Conservation (phyloP, 2,329 filamentous ascomycete species). For the Lasiodiplodia hormozganensis region DNA sequence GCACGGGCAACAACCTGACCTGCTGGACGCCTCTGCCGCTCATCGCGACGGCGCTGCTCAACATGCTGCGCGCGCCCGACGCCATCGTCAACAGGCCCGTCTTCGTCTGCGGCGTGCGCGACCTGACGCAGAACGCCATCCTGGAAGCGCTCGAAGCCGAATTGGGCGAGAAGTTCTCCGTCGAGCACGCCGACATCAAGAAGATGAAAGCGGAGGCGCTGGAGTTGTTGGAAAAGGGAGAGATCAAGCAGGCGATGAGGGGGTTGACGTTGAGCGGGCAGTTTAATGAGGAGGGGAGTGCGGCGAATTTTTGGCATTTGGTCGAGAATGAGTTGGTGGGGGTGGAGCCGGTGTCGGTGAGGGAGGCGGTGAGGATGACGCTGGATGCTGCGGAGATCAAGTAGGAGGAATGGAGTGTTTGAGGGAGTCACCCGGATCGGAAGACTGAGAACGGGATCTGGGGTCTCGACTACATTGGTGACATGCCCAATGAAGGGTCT, state of each 20-base stretch:
- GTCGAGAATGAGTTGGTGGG: conserved; percentile 42
- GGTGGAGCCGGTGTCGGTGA: conserved; percentile 36
- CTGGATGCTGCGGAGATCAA: conserved; percentile 38
- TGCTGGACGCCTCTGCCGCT: conserved; percentile 43
- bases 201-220: conserved; percentile 40
- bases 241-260: conserved; percentile 39
- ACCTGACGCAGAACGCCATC: conserved; percentile 40
- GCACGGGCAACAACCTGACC: conserved; percentile 38
- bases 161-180: conserved; percentile 34
- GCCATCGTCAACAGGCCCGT: conserved; percentile 39
- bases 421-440: background rate
- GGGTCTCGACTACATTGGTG: background rate
- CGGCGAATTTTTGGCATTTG: conserved; percentile 37
- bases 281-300: conserved; percentile 42
- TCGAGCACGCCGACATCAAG: conserved; percentile 39
- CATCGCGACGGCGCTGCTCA: conserved; percentile 38
- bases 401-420: background rate
- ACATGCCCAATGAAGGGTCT: background rate
- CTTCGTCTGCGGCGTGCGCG: conserved; percentile 38
- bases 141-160: conserved; percentile 37
- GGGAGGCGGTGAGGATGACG: conserved; percentile 39
- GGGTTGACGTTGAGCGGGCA: conserved; percentile 42
- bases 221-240: conserved; percentile 39
- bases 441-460: background rate
- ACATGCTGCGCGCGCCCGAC: conserved; percentile 40